phyloP scores from a whole-genome alignment of 2,329 filamentous ascomycete species.

The Colletotrichum sublineola region DNA sequence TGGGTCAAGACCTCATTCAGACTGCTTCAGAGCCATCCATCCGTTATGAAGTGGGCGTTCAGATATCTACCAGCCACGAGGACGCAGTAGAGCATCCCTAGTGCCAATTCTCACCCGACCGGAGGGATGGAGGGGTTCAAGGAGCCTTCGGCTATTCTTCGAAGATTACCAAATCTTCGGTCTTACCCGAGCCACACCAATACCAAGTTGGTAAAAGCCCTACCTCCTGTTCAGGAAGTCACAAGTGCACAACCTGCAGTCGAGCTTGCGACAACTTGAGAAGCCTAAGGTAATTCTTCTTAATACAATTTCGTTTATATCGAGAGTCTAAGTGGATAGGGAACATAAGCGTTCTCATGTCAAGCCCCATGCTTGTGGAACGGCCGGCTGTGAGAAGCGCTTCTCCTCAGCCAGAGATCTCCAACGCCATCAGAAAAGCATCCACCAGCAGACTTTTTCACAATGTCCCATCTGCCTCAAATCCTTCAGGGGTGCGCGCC shows the following conservation, averaged over 20 bases:
- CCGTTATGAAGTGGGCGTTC: neutral
- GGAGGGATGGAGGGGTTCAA: neutral
- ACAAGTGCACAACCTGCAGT: neutral
- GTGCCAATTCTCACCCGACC: neutral
- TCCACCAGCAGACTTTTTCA: neutral
- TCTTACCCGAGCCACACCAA: neutral
- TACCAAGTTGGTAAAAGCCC: neutral
- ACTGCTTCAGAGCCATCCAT: neutral
- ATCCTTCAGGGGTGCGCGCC: neutral
- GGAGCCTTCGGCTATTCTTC: neutral
- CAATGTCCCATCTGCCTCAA: neutral
- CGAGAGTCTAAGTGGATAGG: neutral
- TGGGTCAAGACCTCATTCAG: neutral
- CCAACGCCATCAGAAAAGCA: neutral
- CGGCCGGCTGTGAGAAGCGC: neutral
- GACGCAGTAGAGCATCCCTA: neutral
- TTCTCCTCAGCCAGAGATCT: conserved; percentile 14
- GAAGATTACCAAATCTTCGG: neutral
- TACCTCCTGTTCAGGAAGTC: neutral
- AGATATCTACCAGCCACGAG: neutral
- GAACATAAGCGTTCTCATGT: conserved; percentile 16
- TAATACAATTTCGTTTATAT: neutral
- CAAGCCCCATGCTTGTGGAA: neutral
- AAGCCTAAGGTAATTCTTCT: neutral
- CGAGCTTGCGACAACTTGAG: neutral